Evolutionary conservation across 2,329 filamentous ascomycete genomes (phyloP).

Genomic region (Trichoderma sp.): DNA sequence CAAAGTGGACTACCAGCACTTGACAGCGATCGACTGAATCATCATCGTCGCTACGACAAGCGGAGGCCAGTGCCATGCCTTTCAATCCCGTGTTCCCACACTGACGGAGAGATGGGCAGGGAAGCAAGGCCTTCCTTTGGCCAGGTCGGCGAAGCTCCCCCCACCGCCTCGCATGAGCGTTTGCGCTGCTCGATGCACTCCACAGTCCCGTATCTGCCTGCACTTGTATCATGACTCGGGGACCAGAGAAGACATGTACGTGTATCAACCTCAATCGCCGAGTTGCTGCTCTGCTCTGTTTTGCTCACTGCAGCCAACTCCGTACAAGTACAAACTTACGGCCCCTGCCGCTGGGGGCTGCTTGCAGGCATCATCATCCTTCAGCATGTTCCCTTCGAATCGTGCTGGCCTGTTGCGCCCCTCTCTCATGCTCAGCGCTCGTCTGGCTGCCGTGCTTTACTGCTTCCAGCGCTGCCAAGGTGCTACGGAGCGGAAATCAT

Average conservation of each 20-base stretch:
- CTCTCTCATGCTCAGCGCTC: not conserved
- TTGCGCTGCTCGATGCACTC: not conserved
- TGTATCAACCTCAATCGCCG: not conserved
- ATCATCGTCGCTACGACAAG: too few species aligned
- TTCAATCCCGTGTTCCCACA: not conserved
- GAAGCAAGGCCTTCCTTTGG: constrained; percentile 5
- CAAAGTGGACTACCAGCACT: too few species aligned
- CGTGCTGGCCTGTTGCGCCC: not conserved
- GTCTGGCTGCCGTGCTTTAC: not conserved
- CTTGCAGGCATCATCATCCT: too few species aligned
- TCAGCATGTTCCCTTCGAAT: too few species aligned
- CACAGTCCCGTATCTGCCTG: too few species aligned
- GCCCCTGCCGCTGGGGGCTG: not conserved
- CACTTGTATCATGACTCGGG: too few species aligned
- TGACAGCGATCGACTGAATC: too few species aligned
- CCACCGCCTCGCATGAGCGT: constrained; percentile 5
- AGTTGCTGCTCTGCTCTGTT: not conserved
- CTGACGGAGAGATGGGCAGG: constrained; percentile 1
- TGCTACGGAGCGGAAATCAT: not conserved
- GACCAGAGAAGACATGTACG: not conserved
- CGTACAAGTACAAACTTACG: constrained; percentile 1
- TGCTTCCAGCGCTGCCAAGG: not conserved
- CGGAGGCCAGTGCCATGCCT: not conserved
- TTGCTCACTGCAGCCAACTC: not conserved
- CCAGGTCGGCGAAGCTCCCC: constrained; percentile 7